Base-by-base conservation (phyloP, 1,139 yeast genomes). In the Geotrichum aggregatum region DNA sequence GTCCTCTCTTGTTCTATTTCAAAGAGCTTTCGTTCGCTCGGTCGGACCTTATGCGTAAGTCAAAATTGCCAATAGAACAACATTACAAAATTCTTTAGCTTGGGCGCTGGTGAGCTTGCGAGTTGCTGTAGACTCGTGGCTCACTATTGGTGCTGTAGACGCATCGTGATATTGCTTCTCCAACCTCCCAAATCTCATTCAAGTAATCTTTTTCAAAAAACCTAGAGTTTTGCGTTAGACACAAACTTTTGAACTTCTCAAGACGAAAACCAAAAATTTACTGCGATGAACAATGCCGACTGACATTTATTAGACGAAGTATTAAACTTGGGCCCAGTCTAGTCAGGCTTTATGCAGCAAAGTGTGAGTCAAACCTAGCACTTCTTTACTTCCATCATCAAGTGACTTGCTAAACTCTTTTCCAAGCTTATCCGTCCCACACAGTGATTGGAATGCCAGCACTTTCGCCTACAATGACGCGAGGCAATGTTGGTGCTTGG, bases 401-500 rank as follows among this genome's bases (percentile, higher is more conserved):
- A 7, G 33, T 33, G 46, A 13, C 47, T 35, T 24, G 31, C 48
- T 28, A 28, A 21, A n/a, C 7, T 24, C 8, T 24, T 24, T 38
- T 13, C 36, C 36, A 28, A 63, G 66, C 72, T 22, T 73, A 61
- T 79, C 85, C 76, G 24, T 53, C 67, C 28, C 92, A 85, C 68
- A 77, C 80, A 51, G 83, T 85, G 62, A 84, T 85, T 64, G 82
- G 80, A 69, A 85, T 85, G 94, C 94, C 94, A 46, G 98, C 98
- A 6, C 76, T 92, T 65, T 91, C 98, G 19, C 98, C 98, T 61
- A 92, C 98, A 53, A 92, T 92, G 98, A 86, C 96, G 58, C 92
- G 86, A 68, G 98, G 98, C 68, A 84, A 82, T 69, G 76, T 92
- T 60, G 92, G 91, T 48, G 76, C 80, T 55, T 92, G 98, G 98